Conservation (phyloP, 306 rosid species). For the Gastrolobium villosum region DNA sequence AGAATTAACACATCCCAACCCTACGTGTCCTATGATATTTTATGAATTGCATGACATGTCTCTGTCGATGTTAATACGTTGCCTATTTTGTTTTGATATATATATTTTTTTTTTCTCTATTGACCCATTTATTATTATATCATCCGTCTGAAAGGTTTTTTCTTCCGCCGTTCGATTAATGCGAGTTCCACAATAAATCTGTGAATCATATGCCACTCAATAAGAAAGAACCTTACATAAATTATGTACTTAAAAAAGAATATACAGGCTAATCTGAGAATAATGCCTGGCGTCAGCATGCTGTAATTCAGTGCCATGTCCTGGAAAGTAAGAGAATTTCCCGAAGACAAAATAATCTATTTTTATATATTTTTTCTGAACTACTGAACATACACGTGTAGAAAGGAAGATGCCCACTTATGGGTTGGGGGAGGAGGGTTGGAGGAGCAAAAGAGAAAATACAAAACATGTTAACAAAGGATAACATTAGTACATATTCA, state of each 20-base stretch:
- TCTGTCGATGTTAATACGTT: not conserved
- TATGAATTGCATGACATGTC: not conserved
- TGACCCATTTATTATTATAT: too few species aligned
- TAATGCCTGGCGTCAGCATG: not conserved
- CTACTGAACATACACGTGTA: slow-evolving; percentile 47
- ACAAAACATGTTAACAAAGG: slow-evolving; percentile 49
- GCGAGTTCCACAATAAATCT: not conserved
- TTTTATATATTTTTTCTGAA: not conserved
- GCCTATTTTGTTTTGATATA: too few species aligned
- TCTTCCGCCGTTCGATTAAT: not conserved
- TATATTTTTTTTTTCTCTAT: too few species aligned
- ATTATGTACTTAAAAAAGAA: too few species aligned
- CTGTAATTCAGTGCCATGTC: not conserved
- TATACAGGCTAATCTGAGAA: not conserved
- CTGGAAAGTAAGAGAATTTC: slow-evolving; percentile 17
- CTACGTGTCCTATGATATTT: not conserved
- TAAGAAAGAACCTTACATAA: not conserved
- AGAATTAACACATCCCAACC: not conserved
- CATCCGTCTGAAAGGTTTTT: not conserved
- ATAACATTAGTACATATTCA: slow-evolving; percentile 48
- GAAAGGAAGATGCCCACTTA: slow-evolving; percentile 40
- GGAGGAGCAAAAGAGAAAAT: slow-evolving; percentile 13
- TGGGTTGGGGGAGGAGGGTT: slow-evolving; percentile 26
- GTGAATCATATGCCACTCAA: too few species aligned
- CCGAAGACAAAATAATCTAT: not conserved